Conservation (phyloP, 2,329 filamentous ascomycete species). For the Cladosporium sp. region DNA sequence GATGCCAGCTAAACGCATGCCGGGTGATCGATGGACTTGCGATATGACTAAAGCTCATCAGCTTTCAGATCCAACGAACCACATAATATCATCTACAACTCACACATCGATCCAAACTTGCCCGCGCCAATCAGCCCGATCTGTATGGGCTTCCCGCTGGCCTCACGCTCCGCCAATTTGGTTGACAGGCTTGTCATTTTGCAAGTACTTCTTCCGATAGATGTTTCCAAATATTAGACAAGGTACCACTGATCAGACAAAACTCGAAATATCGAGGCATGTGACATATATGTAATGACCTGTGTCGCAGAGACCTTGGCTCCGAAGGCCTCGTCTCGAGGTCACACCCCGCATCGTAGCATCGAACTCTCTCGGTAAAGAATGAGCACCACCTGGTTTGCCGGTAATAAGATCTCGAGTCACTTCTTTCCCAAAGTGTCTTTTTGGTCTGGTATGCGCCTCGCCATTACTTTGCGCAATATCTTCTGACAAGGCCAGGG, state of each 20-base stretch:
- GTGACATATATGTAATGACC: neutral
- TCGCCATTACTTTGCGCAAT: too few relatives aligned
- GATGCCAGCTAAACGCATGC: constrained; percentile 42
- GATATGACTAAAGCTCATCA: constrained; percentile 33
- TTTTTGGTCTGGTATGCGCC: too few relatives aligned
- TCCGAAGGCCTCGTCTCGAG: neutral
- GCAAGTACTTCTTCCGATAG: too few relatives aligned
- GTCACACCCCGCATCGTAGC: constrained; percentile 2
- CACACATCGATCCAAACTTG: constrained; percentile 47
- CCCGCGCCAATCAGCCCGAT: constrained; percentile 45
- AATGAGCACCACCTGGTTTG: neutral
- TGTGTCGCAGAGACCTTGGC: neutral
- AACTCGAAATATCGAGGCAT: too few relatives aligned
- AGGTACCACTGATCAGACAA: too few relatives aligned
- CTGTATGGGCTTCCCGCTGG: constrained; percentile 36
- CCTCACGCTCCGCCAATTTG: constrained; percentile 39
- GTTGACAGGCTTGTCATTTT: constrained; percentile 39
- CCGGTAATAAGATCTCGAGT: neutral
- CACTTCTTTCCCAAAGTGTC: too few relatives aligned
- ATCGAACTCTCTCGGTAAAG: constrained; percentile 1
- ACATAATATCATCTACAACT: constrained; percentile 6
- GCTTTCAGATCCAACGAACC: neutral
- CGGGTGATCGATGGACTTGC: constrained; percentile 41
- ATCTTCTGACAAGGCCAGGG: too few relatives aligned
- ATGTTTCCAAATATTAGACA: too few relatives aligned